Conservation (phyloP, 768 basidiomycete genomes). For the Galerina marginata region DNA sequence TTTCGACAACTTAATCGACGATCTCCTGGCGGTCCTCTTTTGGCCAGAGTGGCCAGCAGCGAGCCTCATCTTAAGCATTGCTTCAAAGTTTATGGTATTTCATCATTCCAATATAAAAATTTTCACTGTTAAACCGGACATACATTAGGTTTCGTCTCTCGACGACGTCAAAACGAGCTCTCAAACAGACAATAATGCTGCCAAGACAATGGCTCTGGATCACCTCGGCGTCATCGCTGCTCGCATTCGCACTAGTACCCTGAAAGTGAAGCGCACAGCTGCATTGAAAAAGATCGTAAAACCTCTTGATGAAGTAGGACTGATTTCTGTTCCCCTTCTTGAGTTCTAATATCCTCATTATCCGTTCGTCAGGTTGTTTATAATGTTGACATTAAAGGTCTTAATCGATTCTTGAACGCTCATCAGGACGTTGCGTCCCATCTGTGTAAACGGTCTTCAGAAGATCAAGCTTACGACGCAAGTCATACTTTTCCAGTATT, state of each 20-base stretch:
- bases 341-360: background rate
- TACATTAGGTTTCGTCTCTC: conserved; percentile 73
- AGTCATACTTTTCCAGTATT: conserved; percentile 25
- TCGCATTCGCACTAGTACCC: conserved; percentile 65
- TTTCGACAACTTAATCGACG: conserved; percentile 89
- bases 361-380: conserved; percentile 53
- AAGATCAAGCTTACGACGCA: conserved; percentile 85
- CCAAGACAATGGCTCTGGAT: conserved; percentile 89
- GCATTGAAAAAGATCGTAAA: conserved; percentile 46
- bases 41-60: conserved; percentile 99
- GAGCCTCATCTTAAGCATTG: conserved; percentile 76
- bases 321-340: background rate
- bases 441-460: conserved; percentile 70
- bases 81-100: conserved; percentile 84
- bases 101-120: background rate
- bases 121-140: background rate
- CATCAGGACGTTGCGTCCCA: conserved; percentile 73
- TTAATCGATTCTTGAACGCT: conserved; percentile 63
- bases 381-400: conserved; percentile 49
- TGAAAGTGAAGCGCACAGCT: conserved; percentile 48
- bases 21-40: conserved; percentile 85
- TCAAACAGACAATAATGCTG: conserved; percentile 78
- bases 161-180: conserved; percentile 78
- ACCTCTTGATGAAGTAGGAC: conserved; percentile 74
- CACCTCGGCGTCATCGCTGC: conserved; percentile 94